Percentiles rank a stretch among this genome's conserved stretches.
Conservation (phyloP, 768 basidiomycete species). For the Gelatoporia subvermispora region DNA sequence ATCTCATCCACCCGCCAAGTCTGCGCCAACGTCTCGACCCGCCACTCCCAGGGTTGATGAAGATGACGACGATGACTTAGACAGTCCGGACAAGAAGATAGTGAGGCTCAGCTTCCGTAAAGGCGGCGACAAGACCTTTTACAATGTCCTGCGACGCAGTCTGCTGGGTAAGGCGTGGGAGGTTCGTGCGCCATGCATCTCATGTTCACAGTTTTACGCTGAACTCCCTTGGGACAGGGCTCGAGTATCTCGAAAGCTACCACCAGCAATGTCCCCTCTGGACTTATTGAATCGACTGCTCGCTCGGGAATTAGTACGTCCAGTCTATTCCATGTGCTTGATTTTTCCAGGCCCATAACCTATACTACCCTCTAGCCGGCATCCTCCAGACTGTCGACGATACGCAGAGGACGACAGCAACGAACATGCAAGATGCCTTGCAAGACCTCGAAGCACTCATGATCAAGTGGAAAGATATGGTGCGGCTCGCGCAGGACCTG, state of each 20-base stretch:
- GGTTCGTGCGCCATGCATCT: conserved; percentile 28
- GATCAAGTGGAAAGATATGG: conserved; percentile 91
- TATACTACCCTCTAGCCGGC: conserved; percentile 47
- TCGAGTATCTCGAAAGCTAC: background rate
- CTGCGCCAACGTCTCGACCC: conserved; percentile 64
- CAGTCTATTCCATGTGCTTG: background rate
- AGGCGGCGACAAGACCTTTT: conserved; percentile 84
- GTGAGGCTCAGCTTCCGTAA: conserved; percentile 88
- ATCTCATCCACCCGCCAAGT: conserved; percentile 36
- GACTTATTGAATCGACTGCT: conserved; percentile 6
- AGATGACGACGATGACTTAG: conserved; percentile 27
- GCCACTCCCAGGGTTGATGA: conserved; percentile 40
- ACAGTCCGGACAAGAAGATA: conserved; percentile 36
- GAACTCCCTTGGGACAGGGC: conserved; percentile 11
- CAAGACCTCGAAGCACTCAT: conserved; percentile 87
- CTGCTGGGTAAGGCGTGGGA: conserved; percentile 76
- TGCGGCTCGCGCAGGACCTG: conserved; percentile 81
- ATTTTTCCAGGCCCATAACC: background rate
- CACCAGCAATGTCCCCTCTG: background rate
- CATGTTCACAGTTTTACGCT: background rate
- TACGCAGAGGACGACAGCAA: conserved; percentile 56
- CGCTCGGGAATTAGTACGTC: conserved; percentile 51
- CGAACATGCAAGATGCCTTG: conserved; percentile 69
- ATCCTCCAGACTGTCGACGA: conserved; percentile 75
- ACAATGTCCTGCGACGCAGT: conserved; percentile 67